These are phyloP conservation scores for Hypericum perforatum DNA, from an alignment of 345 rosid species.

Conservation along the genomic window DNA sequence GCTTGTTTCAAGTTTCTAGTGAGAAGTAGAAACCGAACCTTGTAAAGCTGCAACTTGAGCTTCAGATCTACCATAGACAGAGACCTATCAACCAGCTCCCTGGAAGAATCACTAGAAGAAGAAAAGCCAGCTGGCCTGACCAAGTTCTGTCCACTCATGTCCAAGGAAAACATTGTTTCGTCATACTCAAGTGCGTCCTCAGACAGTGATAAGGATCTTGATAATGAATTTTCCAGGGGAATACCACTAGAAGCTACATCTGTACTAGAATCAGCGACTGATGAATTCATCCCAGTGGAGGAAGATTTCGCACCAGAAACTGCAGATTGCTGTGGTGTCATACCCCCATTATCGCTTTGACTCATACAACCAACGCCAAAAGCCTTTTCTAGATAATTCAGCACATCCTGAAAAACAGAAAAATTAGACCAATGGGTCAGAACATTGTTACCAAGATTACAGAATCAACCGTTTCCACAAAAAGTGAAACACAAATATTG, in stretches of 20 bases:
- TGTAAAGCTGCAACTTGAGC: constrained; percentile 92
- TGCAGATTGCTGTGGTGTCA: constrained; percentile 43
- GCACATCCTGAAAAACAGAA: constrained; percentile 52
- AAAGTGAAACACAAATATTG: too few species aligned
- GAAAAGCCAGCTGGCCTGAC: constrained; percentile 42
- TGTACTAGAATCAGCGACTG: constrained; percentile 47
- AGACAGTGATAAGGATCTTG: constrained; percentile 47
- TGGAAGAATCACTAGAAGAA: constrained; percentile 46
- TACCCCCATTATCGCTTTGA: constrained; percentile 58
- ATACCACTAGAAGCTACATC: constrained; percentile 43
- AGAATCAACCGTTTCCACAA: too few species aligned
- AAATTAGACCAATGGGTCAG: neutral
- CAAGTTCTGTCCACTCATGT: constrained; percentile 57
- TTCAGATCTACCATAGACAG: constrained; percentile 59
- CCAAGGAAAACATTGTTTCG: constrained; percentile 48
- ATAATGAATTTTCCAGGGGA: constrained; percentile 54
- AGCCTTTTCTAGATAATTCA: constrained; percentile 62
- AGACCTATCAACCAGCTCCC: constrained; percentile 45
- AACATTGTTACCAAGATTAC: too few species aligned
- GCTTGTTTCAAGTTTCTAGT: constrained; percentile 87
- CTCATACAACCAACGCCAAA: constrained; percentile 49
- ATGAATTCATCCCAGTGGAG: constrained; percentile 51
- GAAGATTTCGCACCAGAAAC: constrained; percentile 50
- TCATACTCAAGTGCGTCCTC: constrained; percentile 80
- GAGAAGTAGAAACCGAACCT: constrained; percentile 77